phyloP scores from a whole-genome alignment of 2,329 filamentous ascomycete species.

The Mycosphaerella arachidis region DNA sequence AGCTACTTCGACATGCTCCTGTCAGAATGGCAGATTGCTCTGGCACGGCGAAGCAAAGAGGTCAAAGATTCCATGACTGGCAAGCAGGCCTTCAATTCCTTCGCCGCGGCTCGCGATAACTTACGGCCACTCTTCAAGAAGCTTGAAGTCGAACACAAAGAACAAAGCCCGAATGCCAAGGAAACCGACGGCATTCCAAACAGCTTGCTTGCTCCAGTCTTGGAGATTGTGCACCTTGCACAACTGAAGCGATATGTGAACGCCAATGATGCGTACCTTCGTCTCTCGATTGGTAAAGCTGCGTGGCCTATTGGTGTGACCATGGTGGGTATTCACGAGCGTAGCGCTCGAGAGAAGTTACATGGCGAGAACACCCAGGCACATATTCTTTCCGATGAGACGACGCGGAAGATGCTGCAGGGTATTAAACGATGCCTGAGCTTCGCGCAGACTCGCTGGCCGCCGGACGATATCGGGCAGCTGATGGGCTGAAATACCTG shows the following conservation, averaged over 20 bases:
- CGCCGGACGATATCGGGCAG: conserved; percentile 84
- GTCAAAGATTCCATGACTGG: conserved; percentile 71
- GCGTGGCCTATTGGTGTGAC: conserved; percentile 99
- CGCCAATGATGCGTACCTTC: conserved; percentile 90
- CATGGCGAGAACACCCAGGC: conserved; percentile 72
- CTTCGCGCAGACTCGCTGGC: conserved; percentile 96
- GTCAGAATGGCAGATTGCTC: conserved; percentile 75
- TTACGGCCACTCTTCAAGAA: conserved; percentile 86
- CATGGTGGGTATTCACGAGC: conserved; percentile 99
- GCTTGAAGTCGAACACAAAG: conserved; percentile 55
- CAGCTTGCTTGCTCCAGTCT: conserved; percentile 68
- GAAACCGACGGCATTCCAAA: conserved; percentile 67
- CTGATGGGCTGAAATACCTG: conserved; percentile 70
- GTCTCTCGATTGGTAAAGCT: conserved; percentile 67
- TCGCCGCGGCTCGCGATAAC: conserved; percentile 82
- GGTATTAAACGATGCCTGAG: conserved; percentile 96
- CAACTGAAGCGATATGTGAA: conserved; percentile 91
- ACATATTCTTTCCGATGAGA: conserved; percentile 95
- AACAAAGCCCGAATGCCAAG: background rate
- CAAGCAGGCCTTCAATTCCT: conserved; percentile 74
- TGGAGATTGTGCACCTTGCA: conserved; percentile 87
- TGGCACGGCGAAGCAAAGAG: conserved; percentile 55
- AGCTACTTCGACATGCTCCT: conserved; percentile 98
- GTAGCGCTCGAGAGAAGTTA: conserved; percentile 89
- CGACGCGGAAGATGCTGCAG: conserved; percentile 91